These are phyloP conservation scores for Kentomonas sorsogonicus DNA, from an alignment of 208 protist genomes.

Conservation along the genomic window DNA sequence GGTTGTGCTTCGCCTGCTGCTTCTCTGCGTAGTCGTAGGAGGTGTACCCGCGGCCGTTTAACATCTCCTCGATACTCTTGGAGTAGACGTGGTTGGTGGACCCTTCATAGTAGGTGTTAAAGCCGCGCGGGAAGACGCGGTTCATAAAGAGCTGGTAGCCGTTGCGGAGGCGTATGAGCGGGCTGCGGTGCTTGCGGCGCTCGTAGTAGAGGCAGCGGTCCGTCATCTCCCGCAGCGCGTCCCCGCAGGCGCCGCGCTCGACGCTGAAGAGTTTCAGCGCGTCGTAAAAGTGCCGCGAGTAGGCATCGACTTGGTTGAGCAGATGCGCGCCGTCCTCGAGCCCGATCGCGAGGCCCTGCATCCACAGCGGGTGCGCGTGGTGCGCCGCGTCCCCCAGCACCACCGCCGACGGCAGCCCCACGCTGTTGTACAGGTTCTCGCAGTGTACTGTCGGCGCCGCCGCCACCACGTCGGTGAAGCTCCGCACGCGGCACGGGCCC, in stretches of 20 bases:
- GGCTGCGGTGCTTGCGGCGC: constrained; percentile 72
- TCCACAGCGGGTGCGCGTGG: constrained; percentile 78
- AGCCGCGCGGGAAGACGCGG: constrained; percentile 31
- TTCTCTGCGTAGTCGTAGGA: constrained; percentile 86
- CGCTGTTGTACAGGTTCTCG: constrained; percentile 83
- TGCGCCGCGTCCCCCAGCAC: constrained; percentile 81
- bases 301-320: constrained; percentile 81
- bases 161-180: constrained; percentile 74
- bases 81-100: constrained; percentile 82
- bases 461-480: too few species aligned
- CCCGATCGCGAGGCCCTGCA: constrained; percentile 74
- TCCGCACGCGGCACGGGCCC: too few species aligned
- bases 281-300: constrained; percentile 83
- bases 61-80: constrained; percentile 78
- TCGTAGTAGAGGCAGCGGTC: constrained; percentile 84
- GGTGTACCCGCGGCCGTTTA: constrained; percentile 86
- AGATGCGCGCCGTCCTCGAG: constrained; percentile 78
- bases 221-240: constrained; percentile 78
- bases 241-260: constrained; percentile 75
- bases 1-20: constrained; percentile 79
- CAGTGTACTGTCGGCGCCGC: constrained; percentile 77
- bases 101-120: constrained; percentile 76
- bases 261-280: constrained; percentile 83
- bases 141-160: constrained; percentile 76
- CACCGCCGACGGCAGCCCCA: constrained; percentile 79